Conservation (phyloP, 306 rosid species). For the Spatholobus suberectus region DNA sequence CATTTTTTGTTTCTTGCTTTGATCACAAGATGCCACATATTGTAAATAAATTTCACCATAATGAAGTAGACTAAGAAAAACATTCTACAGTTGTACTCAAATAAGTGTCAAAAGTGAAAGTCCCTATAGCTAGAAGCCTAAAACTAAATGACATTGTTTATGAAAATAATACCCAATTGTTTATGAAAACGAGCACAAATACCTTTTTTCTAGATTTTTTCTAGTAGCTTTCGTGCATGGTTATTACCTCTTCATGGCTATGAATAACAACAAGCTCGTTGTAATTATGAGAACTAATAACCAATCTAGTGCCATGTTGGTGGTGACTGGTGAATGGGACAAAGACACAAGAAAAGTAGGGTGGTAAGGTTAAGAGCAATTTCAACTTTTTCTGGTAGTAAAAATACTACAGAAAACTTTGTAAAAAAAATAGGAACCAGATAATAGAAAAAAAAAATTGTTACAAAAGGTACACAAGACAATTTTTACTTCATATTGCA, state of each 20-base stretch:
- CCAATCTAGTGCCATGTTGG: conserved; percentile 45
- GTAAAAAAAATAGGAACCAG: not conserved
- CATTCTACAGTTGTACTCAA: not conserved
- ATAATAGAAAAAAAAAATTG: not conserved
- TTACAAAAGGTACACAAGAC: not conserved
- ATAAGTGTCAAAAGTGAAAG: not conserved
- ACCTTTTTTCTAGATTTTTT: not conserved
- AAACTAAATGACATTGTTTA: too few species aligned
- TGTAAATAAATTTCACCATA: not conserved
- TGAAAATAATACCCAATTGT: too few species aligned
- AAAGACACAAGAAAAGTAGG: not conserved
- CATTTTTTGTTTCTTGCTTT: conserved; percentile 71
- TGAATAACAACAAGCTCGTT: too few species aligned
- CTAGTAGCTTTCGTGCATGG: not conserved
- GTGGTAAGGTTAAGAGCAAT: too few species aligned
- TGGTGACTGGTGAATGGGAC: conserved; percentile 50
- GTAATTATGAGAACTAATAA: conserved; percentile 42
- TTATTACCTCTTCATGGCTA: conserved; percentile 46
- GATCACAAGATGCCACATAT: not conserved
- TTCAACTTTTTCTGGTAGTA: not conserved
- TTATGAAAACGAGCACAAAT: not conserved
- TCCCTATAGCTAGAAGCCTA: conserved; percentile 36
- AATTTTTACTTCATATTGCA: not conserved
- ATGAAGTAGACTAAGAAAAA: not conserved
- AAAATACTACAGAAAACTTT: not conserved